Percentiles rank a stretch among this genome's conserved stretches.
These are phyloP conservation scores for Phytophthora citricola DNA, from an alignment of 352 stramenopile genomes.

Conservation along the genomic window DNA sequence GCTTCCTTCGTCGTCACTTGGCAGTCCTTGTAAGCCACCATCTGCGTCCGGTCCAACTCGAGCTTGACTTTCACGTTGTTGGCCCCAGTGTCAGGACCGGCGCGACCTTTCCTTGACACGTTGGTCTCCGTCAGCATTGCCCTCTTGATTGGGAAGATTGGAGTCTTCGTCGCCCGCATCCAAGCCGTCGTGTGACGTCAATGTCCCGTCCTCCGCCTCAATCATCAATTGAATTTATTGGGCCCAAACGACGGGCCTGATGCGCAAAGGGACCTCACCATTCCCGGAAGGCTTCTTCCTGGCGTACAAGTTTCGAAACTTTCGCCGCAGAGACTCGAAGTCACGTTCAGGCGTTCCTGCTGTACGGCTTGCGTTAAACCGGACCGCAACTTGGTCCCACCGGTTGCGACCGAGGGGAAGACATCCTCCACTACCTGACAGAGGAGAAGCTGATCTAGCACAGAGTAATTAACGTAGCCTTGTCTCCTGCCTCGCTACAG, in stretches of 20 bases:
- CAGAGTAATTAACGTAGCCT: constrained; percentile 1
- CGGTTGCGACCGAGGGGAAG: not conserved
- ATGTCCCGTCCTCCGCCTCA: not conserved
- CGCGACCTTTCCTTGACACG: not conserved
- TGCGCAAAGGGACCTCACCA: not conserved
- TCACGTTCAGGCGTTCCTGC: not conserved
- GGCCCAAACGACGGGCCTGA: not conserved
- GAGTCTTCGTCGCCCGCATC: not conserved
- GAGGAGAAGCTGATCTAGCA: not conserved
- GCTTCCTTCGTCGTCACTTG: not conserved
- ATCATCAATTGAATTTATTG: constrained; percentile 2
- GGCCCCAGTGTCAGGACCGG: not conserved
- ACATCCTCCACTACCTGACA: not conserved
- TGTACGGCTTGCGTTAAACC: not conserved
- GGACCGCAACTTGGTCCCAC: not conserved
- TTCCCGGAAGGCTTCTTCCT: not conserved
- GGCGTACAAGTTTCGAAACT: not conserved
- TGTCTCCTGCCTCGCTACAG: not conserved
- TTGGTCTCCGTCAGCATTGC: not conserved
- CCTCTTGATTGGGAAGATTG: not conserved
- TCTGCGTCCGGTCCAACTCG: too few relatives aligned
- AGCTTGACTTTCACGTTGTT: too few relatives aligned
- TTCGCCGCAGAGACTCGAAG: not conserved
- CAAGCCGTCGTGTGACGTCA: not conserved
- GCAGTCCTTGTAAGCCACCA: not conserved